Evolutionary conservation across 2,329 filamentous ascomycete genomes (phyloP).

Genomic region (Claviceps spartinae): DNA sequence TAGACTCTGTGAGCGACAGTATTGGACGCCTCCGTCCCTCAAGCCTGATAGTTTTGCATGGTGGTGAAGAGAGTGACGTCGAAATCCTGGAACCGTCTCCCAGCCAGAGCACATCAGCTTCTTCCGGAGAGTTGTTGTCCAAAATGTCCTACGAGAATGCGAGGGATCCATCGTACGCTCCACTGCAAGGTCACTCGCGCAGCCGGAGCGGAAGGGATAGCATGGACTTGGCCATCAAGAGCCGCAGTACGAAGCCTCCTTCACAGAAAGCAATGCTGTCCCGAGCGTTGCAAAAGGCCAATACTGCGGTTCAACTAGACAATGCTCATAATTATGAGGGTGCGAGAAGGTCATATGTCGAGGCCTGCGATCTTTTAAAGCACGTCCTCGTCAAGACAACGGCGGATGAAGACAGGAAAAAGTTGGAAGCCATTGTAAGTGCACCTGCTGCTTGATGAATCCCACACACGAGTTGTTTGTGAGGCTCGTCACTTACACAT

Average conservation of each 20-base stretch:
- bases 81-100: conserved; percentile 10
- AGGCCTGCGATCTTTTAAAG: conserved; percentile 78
- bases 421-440: conserved; percentile 86
- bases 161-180: conserved; percentile 13
- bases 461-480: background rate
- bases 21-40: conserved; percentile 1
- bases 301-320: conserved; percentile 87
- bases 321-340: conserved; percentile 92
- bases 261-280: conserved; percentile 94
- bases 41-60: conserved; percentile 5
- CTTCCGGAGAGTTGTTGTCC: conserved; percentile 5
- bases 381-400: conserved; percentile 77
- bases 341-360: conserved; percentile 77
- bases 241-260: conserved; percentile 29
- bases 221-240: conserved; percentile 17
- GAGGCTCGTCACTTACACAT: background rate
- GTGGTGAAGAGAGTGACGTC: conserved; percentile 6
- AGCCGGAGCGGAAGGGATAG: conserved; percentile 21
- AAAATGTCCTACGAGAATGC: conserved; percentile 20
- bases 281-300: conserved; percentile 88
- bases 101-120: background rate
- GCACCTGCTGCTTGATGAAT: background rate
- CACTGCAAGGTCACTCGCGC: conserved; percentile 17
- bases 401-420: conserved; percentile 74
- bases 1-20: conserved; percentile 12